A percentile compares a stretch with the other conserved stretches of the same genome.
Evolutionary conservation across 2,329 filamentous ascomycete genomes (phyloP).

Genomic region (Stagonosporopsis chrysanthemi): DNA sequence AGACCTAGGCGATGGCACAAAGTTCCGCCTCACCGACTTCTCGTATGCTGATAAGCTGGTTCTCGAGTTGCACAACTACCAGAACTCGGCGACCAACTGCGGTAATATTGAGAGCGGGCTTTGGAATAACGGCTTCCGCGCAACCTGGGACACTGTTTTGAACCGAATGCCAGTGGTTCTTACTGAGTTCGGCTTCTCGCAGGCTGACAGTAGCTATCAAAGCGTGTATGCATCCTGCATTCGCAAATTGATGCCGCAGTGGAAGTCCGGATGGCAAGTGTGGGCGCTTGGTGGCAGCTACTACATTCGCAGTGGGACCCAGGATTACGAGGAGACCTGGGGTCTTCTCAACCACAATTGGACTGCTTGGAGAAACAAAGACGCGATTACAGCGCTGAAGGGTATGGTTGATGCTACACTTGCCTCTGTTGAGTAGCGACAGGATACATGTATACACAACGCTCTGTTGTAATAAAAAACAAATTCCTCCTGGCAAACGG

Average conservation of each 20-base stretch:
- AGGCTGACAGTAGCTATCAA: conserved; percentile 58
- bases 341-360: conserved; percentile 59
- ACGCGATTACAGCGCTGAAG: conserved; percentile 49
- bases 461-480: not conserved
- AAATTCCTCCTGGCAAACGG: not conserved
- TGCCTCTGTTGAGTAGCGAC: conserved; percentile 14
- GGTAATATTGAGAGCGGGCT: conserved; percentile 56
- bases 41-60: conserved; percentile 63
- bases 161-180: conserved; percentile 63
- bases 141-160: conserved; percentile 53
- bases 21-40: conserved; percentile 59
- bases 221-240: conserved; percentile 61
- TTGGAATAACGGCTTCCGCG: conserved; percentile 62
- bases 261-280: conserved; percentile 67
- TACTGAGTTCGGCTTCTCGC: conserved; percentile 63
- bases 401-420: conserved; percentile 60
- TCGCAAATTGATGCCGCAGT: conserved; percentile 60
- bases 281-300: conserved; percentile 68
- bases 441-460: not conserved
- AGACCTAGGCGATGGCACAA: conserved; percentile 58
- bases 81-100: conserved; percentile 60
- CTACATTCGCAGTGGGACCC: conserved; percentile 57
- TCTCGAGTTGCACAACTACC: conserved; percentile 69
- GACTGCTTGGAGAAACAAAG: conserved; percentile 52
- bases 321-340: conserved; percentile 63